phyloP scores from a whole-genome alignment of 495 filamentous ascomycete genomes.

The Evernia prunastri region DNA sequence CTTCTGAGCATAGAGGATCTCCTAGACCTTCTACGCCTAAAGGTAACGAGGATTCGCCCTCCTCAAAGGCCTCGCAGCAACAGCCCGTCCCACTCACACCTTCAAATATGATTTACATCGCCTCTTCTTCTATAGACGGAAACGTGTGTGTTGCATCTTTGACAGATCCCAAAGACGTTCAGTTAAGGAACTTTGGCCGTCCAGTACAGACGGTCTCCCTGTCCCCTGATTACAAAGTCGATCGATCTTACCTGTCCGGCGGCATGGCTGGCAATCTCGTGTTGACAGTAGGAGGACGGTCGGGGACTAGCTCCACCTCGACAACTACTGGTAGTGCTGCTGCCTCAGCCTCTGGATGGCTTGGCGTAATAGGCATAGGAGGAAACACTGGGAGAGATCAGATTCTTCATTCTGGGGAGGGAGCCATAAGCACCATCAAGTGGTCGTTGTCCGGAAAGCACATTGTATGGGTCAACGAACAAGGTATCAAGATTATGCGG shows the following conservation, averaged over 20 bases:
- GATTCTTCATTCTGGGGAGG: conserved; percentile 86
- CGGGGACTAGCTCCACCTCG: conserved; percentile 69
- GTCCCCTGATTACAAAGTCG: conserved; percentile 86
- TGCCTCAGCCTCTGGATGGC: conserved; percentile 83
- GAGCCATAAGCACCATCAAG: conserved; percentile 79
- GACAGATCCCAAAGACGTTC: conserved; percentile 71
- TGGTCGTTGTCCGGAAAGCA: conserved; percentile 90
- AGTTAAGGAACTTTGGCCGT: conserved; percentile 84
- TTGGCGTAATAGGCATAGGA: conserved; percentile 75
- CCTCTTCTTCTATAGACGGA: conserved; percentile 89
- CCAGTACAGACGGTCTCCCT: conserved; percentile 85
- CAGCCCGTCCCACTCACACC: conserved; percentile 57
- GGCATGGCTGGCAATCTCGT: conserved; percentile 85
- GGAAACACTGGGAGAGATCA: conserved; percentile 75
- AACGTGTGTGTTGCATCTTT: conserved; percentile 86
- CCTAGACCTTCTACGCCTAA: conserved; percentile 42
- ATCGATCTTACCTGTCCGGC: conserved; percentile 81
- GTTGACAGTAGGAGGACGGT: conserved; percentile 73
- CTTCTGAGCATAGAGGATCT: conserved; percentile 41
- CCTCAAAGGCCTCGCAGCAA: conserved; percentile 41
- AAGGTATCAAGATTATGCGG: conserved; percentile 95
- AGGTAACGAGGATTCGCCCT: conserved; percentile 43
- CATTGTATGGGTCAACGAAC: conserved; percentile 90
- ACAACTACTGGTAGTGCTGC: conserved; percentile 73
- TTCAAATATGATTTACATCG: conserved; percentile 85